Evolutionary conservation across 192 early-diverging fungal genomes (phyloP), one percentile per base, ranked within the genome.

Genomic region (Lobosporangium transversale): DNA sequence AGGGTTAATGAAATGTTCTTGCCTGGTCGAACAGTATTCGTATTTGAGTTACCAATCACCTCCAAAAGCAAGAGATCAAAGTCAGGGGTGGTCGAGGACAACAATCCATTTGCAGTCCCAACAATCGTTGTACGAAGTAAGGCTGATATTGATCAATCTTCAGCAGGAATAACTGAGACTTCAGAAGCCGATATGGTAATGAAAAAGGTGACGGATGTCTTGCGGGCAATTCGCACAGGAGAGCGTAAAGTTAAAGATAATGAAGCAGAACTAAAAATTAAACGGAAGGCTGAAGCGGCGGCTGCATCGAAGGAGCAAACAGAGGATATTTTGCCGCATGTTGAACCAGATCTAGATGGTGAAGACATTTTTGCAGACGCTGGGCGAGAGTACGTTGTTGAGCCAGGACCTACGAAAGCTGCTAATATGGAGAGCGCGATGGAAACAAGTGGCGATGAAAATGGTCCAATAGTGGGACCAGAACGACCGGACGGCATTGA

Each of bases 311-410:
- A 51, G 23, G 65, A 51, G 58, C 47, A 64, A 29, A 36, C 63
- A 21, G 58, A 78, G 33, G 51, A 69, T n/a, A 32, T 23, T 12
- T 36, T 64, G 15, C 51, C 71, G n/a, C 56, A 48, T 40, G 37
- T 71, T 11, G 63, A 66, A 20, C 70, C 81, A 18, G 80, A 81
- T 29, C 86, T 89, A 32, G 90, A 92, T 21, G 84, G 80, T 17
- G 85, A 87, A 36, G 90, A 94, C 78, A 97, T 97, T 27, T 97
- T 97, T 88, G 92, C 87, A 8, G 94, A 94, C 56, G 94, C 81
- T 7, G 95, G 94, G 1, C 66, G 87, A 4, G 91, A 94, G 42
- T 97, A 97, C 62, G 62, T 75, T 15, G 70, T 94, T 1, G 84
- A 90, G n/a, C 84, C 80, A 23, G 30, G 30, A 4, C 11, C 54